Percentiles rank a stretch among this genome's conserved stretches.
Evolutionary conservation across 176 grass and related monocot species (phyloP).

Genomic region (Cymbopogon citratus): DNA sequence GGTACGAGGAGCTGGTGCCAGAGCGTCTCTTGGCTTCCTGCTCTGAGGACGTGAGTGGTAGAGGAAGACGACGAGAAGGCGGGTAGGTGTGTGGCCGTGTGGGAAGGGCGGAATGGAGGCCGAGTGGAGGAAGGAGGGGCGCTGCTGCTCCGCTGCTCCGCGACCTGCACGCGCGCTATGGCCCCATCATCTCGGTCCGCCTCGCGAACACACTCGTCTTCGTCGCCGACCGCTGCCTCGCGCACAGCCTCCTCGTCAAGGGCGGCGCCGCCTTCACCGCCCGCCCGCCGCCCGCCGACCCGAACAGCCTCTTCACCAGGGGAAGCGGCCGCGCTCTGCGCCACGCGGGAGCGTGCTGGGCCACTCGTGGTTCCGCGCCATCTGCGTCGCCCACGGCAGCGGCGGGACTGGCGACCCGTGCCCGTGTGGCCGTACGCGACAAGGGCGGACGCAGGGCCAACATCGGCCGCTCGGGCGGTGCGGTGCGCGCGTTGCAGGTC

Average conservation of each 20-base stretch:
- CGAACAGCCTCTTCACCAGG: background rate
- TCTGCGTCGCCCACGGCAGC: too few species aligned
- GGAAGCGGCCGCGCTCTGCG: too few species aligned
- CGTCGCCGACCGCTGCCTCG: constrained; percentile 43
- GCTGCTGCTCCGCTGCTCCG: constrained; percentile 38
- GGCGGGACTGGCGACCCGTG: background rate
- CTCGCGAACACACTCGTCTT: constrained; percentile 42
- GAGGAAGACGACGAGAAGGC: background rate
- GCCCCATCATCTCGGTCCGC: constrained; percentile 41
- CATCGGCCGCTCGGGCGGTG: background rate
- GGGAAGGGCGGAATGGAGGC: too few species aligned
- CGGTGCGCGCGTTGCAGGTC: too few species aligned
- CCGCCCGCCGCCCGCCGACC: constrained; percentile 5
- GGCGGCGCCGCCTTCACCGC: constrained; percentile 31
- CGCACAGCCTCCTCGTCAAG: constrained; percentile 29
- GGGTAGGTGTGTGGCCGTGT: too few species aligned
- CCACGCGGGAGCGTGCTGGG: too few species aligned
- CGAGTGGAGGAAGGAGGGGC: too few species aligned
- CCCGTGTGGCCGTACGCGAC: too few species aligned
- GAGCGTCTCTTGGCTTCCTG: background rate
- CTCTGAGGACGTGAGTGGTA: background rate
- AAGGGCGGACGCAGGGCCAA: background rate
- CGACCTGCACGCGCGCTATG: constrained; percentile 30
- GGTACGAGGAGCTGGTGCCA: background rate
- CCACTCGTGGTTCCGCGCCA: too few species aligned